Base-by-base conservation (phyloP, 441 rosid genomes). In the Metrosideros polymorpha region DNA sequence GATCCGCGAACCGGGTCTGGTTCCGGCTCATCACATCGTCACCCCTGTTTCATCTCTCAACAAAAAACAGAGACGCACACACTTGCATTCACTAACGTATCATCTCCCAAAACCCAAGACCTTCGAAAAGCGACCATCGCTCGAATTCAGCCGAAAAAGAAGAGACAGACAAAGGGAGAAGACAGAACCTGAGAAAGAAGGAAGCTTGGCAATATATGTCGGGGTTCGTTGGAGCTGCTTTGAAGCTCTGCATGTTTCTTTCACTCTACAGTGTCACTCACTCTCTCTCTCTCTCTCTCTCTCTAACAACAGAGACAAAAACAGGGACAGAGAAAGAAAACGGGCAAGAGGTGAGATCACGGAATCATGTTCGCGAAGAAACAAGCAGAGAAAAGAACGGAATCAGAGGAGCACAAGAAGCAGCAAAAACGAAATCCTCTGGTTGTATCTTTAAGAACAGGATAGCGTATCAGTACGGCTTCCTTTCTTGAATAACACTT, bases 181-280 rank as follows among this genome's bases (percentile, higher is more conserved):
- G 42, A 54, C 24, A n/a, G 59, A 89, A 95, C 98, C 99, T 91
- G 90, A 92, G 93, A 89, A 93, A 93, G 91, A 90, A 92, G 47
- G 98, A 89, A 84, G 98, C 86, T 75, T 94, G 93, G 89, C 93
- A 90, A 91, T 91, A 95, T 84, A 92, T 88, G 84, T 97, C 97
- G 88, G 94, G 90, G 88, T 88, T 85, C 82, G 92, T 42, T 85
- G 91, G 89, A 22, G 93, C 89, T 52, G 89, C 89, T 89, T 91
- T 94, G 95, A 96, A 96, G 96, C 95, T 91, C 90, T 97, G 98
- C 97, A 97, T 93, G 71, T 42, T 82, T 75, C 85, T 56, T 83
- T 85, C 49, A n/a, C 82, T 30, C 25, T 32, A 14, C 77, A 61
- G 43, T 3, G 15, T 50, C 19, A 3, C 82, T 53, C 54, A 47